Evolutionary conservation across 371 early-diverging fungal genomes (phyloP).

Genomic region (Haplosporangium sp.): DNA sequence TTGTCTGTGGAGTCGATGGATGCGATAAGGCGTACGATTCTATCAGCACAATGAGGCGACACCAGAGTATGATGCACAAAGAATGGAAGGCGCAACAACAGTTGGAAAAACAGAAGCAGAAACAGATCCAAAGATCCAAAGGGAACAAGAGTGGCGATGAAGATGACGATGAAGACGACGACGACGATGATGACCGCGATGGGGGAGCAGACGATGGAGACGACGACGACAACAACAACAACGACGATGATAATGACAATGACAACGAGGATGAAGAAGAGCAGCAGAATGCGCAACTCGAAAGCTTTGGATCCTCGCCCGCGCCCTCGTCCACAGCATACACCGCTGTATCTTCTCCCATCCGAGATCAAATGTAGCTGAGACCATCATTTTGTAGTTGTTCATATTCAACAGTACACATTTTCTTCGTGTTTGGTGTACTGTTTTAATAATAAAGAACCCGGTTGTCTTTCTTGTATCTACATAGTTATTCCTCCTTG

Average conservation of each 20-base stretch:
- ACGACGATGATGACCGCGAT: neutral
- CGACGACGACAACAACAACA: neutral
- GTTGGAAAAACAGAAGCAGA: neutral
- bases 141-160: neutral
- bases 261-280: neutral
- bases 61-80: constrained; percentile 52
- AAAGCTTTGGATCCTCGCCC: neutral
- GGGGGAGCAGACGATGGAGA: neutral
- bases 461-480: no score
- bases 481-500: no score
- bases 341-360: no score
- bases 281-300: neutral
- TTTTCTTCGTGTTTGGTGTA: no score
- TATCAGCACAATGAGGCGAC: constrained; percentile 50
- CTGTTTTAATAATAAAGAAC: no score
- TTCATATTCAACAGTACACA: no score
- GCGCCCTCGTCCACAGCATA: neutral
- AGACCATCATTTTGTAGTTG: no score
- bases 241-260: neutral
- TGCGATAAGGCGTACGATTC: constrained; percentile 53
- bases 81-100: constrained; percentile 11
- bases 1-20: constrained; percentile 51
- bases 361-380: no score
- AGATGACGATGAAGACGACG: neutral
- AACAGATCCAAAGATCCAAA: neutral